A percentile compares a stretch with the other conserved stretches of the same genome.
Conservation (phyloP, 2,329 filamentous ascomycete genomes). For the Dendryphion nanum region DNA sequence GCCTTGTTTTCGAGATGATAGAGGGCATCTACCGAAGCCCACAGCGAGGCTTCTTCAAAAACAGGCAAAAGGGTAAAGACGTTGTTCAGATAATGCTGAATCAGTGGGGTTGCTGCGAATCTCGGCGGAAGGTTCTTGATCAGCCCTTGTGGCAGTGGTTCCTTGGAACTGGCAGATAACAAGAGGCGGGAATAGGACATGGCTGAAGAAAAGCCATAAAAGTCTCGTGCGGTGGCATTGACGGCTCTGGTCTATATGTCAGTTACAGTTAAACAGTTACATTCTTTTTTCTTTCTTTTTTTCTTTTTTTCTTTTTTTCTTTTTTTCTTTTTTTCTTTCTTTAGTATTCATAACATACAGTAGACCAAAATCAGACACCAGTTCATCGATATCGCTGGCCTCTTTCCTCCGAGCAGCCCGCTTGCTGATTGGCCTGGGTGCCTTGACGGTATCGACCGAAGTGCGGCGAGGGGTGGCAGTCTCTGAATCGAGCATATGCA, state of each 20-base stretch:
- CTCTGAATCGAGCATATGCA: constrained; percentile 63
- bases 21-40: constrained; percentile 75
- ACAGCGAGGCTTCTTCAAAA: constrained; percentile 76
- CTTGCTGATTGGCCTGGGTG: constrained; percentile 31
- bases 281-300: too few species aligned
- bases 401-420: constrained; percentile 59
- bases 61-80: constrained; percentile 78
- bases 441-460: constrained; percentile 35
- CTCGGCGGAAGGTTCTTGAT: constrained; percentile 66
- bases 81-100: constrained; percentile 83
- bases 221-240: constrained; percentile 91
- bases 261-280: too few species aligned
- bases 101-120: constrained; percentile 64
- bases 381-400: constrained; percentile 81
- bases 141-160: constrained; percentile 63
- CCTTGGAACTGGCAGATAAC: constrained; percentile 75
- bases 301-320: too few species aligned
- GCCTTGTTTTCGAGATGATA: constrained; percentile 69
- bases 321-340: too few species aligned
- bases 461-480: constrained; percentile 52
- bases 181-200: constrained; percentile 93
- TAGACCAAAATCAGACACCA: constrained; percentile 92
- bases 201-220: constrained; percentile 81
- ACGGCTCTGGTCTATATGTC: constrained; percentile 84
- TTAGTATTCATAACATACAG: too few species aligned